These are phyloP conservation scores for Scleromitrula shiraiana DNA, from an alignment of 2,329 filamentous ascomycete genomes.

Conservation along the genomic window DNA sequence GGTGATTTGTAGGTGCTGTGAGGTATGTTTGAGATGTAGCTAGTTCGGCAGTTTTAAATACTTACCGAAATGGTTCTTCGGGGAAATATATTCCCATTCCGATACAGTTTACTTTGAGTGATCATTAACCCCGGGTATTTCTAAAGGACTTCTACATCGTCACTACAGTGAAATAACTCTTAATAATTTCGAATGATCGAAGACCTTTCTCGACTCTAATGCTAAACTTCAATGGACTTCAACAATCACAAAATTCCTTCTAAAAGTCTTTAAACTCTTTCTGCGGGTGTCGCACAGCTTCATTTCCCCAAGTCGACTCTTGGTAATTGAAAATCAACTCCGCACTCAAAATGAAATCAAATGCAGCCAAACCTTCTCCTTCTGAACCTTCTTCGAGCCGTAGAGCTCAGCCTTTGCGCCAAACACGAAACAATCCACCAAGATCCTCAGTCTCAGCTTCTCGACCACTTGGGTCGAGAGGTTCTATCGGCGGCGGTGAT, in stretches of 20 bases:
- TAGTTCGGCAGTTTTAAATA: too few species aligned
- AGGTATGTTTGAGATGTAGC: too few species aligned
- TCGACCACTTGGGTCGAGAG: slow-evolving; percentile 35
- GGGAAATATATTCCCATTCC: too few species aligned
- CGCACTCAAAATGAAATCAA: slow-evolving; percentile 29
- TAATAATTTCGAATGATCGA: not conserved
- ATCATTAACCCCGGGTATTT: slow-evolving; percentile 10
- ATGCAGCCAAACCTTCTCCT: slow-evolving; percentile 23
- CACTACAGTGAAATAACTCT: slow-evolving; percentile 3
- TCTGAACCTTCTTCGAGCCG: slow-evolving; percentile 38
- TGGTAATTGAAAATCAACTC: slow-evolving; percentile 12
- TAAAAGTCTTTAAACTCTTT: slow-evolving; percentile 10
- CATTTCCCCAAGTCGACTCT: slow-evolving; percentile 13
- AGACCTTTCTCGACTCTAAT: slow-evolving; percentile 3
- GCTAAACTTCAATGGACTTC: slow-evolving; percentile 18
- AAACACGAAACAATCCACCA: slow-evolving; percentile 57
- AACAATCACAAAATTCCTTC: slow-evolving; percentile 9
- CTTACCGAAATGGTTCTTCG: too few species aligned
- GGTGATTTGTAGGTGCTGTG: too few species aligned
- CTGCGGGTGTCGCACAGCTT: slow-evolving; percentile 18
- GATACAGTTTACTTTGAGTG: slow-evolving; percentile 9
- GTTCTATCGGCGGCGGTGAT: slow-evolving; percentile 37
- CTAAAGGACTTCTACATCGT: slow-evolving; percentile 6
- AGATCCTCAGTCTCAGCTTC: slow-evolving; percentile 43
- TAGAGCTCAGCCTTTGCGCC: slow-evolving; percentile 55